Evolutionary conservation across 2,329 filamentous ascomycete genomes (phyloP), one percentile per base, ranked within the genome.

Genomic region (Graphilbum ipis-grandicollis): DNA sequence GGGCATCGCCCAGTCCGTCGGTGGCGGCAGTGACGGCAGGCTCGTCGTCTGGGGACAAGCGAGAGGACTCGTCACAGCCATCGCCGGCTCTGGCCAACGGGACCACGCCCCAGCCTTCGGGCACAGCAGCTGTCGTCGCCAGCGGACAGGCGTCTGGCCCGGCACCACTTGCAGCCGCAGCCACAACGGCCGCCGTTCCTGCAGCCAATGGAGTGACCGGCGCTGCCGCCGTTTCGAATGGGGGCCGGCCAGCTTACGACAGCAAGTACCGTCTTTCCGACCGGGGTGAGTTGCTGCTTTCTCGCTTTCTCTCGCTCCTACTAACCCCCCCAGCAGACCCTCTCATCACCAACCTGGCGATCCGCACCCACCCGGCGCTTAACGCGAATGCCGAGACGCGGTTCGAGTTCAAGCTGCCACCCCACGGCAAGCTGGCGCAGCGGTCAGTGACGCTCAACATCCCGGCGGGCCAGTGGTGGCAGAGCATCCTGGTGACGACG

Each of bases 361-460:
- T 86, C 14, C 65, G 68, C 39, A 77, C 77, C 8, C 79, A 88
- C 49, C 75, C 79, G 1, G 66, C 65, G 10, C 61, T 84, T 31
- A 69, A 70, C 35, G 37, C 34, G n/a, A 54, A 74, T 3, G 60
- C 9, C 68, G 68, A 28, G 26, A 9, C 26, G 19, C 72, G 71
- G 19, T 75, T 78, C 50, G 59, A 68, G 25, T 59, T 81, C 38
- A 66, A 71, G 26, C 59, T 93, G 23, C 63, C 68, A 2, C 75
- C 84, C 4, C 74, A 77, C 36, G 59, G 71, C 7, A 69, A 65
- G 15, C 66, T 78, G 47, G 67, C 73, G 21, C 73, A 82, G 40
- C 79, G 88, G 47, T 82, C 75, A 5, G 62, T 79, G 31, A 80
- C 81, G 6, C 60, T 90, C 38, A 77, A 74, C 40, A 59, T 90